Conservation (phyloP, 179 eudicot genomes). For the Patellifolia procumbens region DNA sequence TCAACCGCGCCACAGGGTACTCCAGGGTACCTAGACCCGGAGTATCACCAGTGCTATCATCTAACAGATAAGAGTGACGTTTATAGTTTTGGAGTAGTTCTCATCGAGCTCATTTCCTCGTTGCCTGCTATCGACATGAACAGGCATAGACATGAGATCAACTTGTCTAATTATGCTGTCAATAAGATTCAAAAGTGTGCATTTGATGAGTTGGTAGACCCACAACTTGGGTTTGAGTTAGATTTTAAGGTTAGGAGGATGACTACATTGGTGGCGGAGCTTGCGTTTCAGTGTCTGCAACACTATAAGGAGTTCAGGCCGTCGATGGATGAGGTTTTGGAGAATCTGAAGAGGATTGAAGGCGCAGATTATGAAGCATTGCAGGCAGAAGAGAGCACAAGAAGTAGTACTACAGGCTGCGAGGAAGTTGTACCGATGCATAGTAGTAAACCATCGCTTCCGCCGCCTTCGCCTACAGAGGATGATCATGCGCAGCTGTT, state of each 20-base stretch:
- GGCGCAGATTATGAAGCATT: constrained; percentile 19
- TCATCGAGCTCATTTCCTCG: constrained; percentile 12
- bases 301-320: constrained; percentile 14
- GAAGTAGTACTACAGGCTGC: neutral
- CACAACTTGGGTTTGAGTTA: constrained; percentile 5
- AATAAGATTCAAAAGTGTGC: constrained; percentile 3
- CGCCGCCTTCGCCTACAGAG: neutral
- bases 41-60: constrained; percentile 13
- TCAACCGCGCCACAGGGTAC: constrained; percentile 22
- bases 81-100: constrained; percentile 16
- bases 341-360: constrained; percentile 9
- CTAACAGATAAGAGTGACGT: constrained; percentile 18
- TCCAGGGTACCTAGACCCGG: constrained; percentile 14
- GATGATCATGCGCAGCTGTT: neutral
- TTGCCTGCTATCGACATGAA: constrained; percentile 15
- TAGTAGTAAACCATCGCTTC: neutral
- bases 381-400: constrained; percentile 12
- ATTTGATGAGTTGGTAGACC: constrained; percentile 17
- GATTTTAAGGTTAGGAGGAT: constrained; percentile 12
- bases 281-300: constrained; percentile 12
- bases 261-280: constrained; percentile 17
- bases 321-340: constrained; percentile 4
- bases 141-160: constrained; percentile 7
- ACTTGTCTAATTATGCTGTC: constrained; percentile 9
- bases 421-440: neutral